Evolutionary conservation across 2,329 filamentous ascomycete species (phyloP).

Genomic region (Gliomastix tumulicola): DNA sequence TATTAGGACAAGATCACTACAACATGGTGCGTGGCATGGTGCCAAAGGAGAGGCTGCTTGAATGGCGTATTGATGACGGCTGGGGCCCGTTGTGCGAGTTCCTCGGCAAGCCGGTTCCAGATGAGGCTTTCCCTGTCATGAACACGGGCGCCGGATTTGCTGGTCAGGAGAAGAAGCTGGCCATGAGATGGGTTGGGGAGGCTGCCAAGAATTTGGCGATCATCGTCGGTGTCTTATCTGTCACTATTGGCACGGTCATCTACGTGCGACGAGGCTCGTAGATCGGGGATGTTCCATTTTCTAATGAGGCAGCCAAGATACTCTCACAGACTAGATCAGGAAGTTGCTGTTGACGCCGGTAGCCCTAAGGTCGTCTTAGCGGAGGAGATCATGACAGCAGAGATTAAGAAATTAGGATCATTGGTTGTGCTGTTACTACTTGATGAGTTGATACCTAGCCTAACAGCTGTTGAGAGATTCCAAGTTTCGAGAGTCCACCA

Average conservation of each 20-base stretch:
- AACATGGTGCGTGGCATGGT: constrained; percentile 21
- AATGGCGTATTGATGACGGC: constrained; percentile 21
- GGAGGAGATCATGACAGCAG: too few relatives aligned
- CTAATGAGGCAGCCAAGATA: too few relatives aligned
- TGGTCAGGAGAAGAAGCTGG: background rate
- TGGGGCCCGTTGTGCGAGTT: constrained; percentile 30
- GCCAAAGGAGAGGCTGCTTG: constrained; percentile 12
- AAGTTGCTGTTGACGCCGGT: too few relatives aligned
- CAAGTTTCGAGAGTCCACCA: background rate
- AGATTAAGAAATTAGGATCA: too few relatives aligned
- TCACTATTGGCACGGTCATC: too few relatives aligned
- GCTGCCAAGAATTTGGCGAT: background rate
- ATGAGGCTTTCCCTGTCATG: constrained; percentile 3
- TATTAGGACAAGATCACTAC: constrained; percentile 15
- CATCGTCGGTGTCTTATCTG: background rate
- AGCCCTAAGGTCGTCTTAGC: too few relatives aligned
- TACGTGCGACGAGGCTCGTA: too few relatives aligned
- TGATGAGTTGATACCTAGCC: too few relatives aligned
- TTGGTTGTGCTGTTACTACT: too few relatives aligned
- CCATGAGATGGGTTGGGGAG: background rate
- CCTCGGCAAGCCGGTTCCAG: constrained; percentile 20
- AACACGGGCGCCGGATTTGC: background rate
- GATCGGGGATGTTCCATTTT: too few relatives aligned
- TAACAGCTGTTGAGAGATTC: too few relatives aligned
- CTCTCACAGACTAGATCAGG: too few relatives aligned